Base-by-base conservation (phyloP, 1,284 basidiomycete genomes). In the Mycena sp. region DNA sequence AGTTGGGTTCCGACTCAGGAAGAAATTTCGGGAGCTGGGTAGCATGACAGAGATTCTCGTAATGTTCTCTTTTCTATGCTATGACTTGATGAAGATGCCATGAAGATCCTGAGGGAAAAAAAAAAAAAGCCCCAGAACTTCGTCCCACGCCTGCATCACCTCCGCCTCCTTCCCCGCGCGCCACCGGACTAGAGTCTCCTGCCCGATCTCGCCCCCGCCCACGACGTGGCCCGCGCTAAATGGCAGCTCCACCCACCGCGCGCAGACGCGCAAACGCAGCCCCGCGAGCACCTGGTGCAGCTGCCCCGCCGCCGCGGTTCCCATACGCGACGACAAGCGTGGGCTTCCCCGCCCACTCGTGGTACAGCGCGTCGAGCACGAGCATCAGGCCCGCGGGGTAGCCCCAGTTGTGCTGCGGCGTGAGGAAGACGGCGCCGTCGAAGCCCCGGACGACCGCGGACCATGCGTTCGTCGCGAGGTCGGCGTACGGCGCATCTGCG, bases 381-480 rank as follows among this genome's bases (percentile, higher is more conserved):
- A 63, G 58, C 43, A 64, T 67, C n/a, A 67, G 43, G 12, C 40
- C n/a, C 35, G 61, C 65, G 41, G 65, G 65, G 53, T 56, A 63
- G 14, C 57, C 56, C 65, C 65, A 67, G 58, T 67, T 67, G 61
- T 67, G 45, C 38, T 67, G 61, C 40, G 65, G 61, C 9, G 62
- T 67, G 58, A 67, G 50, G 61, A 67, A 59, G 49, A 67, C 48
- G 45, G 64, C 64, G 11, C 32, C 65, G 61, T 67, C 57, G 57
- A 51, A 61, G 26, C 17, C 14, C 40, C 57, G 26, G 44, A 66
- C 35, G 40, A 55, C n/a, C 16, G 45, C 53, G 23, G 61, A 63
- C 65, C 65, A 67, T 1, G 56, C 48, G 29, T 63, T 62, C 2
- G 61, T 64, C 19, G 37, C 29, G 17, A 45, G 37, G 43, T 67